phyloP scores from a whole-genome alignment of 306 rosid species.

The Vicia villosa region DNA sequence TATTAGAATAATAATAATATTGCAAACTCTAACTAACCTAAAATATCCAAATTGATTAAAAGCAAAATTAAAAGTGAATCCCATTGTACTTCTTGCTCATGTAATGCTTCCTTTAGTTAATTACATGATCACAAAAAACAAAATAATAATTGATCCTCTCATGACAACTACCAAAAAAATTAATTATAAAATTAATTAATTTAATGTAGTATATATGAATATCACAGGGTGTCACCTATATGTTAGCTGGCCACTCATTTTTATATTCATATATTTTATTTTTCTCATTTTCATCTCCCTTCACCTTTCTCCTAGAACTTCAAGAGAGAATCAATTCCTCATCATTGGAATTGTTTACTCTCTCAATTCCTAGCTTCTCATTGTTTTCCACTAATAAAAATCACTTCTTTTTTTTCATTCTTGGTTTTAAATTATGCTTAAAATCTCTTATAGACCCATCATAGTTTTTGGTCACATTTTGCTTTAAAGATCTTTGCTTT shows the following conservation, averaged over 20 bases:
- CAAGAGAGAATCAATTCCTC: constrained; percentile 38
- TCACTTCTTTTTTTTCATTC: not conserved
- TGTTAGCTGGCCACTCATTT: constrained; percentile 88
- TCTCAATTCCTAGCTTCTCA: constrained; percentile 39
- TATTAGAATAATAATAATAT: not conserved
- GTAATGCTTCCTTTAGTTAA: constrained; percentile 16
- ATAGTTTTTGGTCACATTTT: constrained; percentile 41
- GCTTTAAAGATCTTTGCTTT: constrained; percentile 55
- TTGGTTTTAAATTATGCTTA: not conserved
- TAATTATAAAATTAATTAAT: constrained; percentile 25
- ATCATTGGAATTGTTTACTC: constrained; percentile 35
- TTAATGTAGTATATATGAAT: constrained; percentile 45
- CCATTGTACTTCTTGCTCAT: not conserved
- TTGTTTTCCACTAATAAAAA: constrained; percentile 34
- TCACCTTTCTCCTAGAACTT: constrained; percentile 48
- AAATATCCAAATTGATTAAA: not conserved
- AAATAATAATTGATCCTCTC: constrained; percentile 41
- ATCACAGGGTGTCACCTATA: constrained; percentile 56
- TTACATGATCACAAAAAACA: constrained; percentile 25
- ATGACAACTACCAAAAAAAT: constrained; percentile 41
- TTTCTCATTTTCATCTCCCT: constrained; percentile 38
- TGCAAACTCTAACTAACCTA: not conserved
- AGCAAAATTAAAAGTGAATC: not conserved
- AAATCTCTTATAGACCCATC: constrained; percentile 20
- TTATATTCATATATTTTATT: constrained; percentile 33